A percentile compares a stretch with the other conserved stretches of the same genome.
phyloP scores from a whole-genome alignment of 768 basidiomycete species.

The Filobasidium wieringae region DNA sequence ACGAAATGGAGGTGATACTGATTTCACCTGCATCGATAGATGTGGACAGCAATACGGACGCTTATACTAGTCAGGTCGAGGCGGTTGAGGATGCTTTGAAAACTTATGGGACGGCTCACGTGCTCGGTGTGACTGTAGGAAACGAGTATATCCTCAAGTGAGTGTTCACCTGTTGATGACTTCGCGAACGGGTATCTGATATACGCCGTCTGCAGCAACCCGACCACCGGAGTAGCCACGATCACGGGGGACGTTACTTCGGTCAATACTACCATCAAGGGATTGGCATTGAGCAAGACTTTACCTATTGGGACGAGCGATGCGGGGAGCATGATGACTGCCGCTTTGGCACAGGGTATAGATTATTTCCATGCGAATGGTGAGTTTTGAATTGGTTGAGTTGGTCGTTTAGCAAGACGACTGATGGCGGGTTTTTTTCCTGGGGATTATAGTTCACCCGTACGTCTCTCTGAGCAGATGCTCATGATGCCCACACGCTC shows the following conservation, averaged over 20 bases:
- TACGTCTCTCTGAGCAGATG: not conserved
- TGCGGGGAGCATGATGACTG: constrained; percentile 76
- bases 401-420: not conserved
- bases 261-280: constrained; percentile 41
- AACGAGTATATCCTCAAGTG: constrained; percentile 12
- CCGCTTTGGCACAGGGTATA: constrained; percentile 46
- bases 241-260: constrained; percentile 53
- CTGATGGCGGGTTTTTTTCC: not conserved
- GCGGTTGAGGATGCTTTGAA: constrained; percentile 56
- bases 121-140: constrained; percentile 47
- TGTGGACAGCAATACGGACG: constrained; percentile 51
- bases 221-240: constrained; percentile 38
- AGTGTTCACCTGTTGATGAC: not conserved
- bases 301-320: constrained; percentile 70
- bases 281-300: constrained; percentile 50
- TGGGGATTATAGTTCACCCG: constrained; percentile 2
- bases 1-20: not conserved
- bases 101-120: constrained; percentile 62
- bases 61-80: constrained; percentile 63
- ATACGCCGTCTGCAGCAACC: not conserved
- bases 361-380: constrained; percentile 56
- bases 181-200: not conserved
- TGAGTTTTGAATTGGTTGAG: constrained; percentile 16
- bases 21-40: constrained; percentile 16
- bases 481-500: not conserved